A percentile compares a stretch with the other conserved stretches of the same genome.
phyloP scores from a whole-genome alignment of 1,284 basidiomycete genomes.

The Tylopilus orsonianus region DNA sequence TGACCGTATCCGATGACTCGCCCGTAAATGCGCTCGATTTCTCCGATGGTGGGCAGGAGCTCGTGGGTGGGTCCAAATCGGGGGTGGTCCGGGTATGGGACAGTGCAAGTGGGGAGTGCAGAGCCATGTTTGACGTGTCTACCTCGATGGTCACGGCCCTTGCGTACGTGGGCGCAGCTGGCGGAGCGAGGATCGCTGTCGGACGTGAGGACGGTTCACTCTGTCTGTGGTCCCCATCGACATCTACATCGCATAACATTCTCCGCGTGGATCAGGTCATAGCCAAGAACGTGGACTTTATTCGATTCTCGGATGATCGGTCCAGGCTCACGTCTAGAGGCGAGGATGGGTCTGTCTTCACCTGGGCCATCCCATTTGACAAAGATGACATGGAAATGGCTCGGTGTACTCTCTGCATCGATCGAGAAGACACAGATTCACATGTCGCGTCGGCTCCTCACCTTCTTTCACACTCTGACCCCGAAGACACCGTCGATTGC shows the following conservation, averaged over 20 bases:
- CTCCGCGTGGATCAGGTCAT: slow-evolving; percentile 4
- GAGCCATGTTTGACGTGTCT: slow-evolving; percentile 7
- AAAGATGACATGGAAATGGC: slow-evolving; percentile 1
- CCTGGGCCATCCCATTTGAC: slow-evolving; percentile 9
- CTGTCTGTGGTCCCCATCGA: slow-evolving; percentile 20
- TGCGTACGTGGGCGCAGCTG: not conserved
- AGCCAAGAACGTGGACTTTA: slow-evolving; percentile 4
- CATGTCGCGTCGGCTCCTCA: not conserved
- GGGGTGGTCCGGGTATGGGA: slow-evolving; percentile 24
- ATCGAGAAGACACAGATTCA: not conserved
- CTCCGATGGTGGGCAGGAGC: slow-evolving; percentile 7
- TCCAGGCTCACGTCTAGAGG: slow-evolving; percentile 11
- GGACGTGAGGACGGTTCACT: slow-evolving; percentile 22
- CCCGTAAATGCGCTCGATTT: slow-evolving; percentile 9
- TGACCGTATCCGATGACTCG: not conserved
- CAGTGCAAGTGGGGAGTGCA: slow-evolving; percentile 14
- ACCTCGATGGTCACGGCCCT: slow-evolving; percentile 19
- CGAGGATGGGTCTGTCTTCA: slow-evolving; percentile 10
- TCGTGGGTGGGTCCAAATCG: slow-evolving; percentile 17
- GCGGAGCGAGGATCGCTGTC: slow-evolving; percentile 8
- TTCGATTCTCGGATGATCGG: slow-evolving; percentile 16
- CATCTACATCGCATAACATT: slow-evolving; percentile 14
- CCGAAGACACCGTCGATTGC: slow-evolving; percentile 11
- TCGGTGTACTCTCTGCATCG: slow-evolving; percentile 2
- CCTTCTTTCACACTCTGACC: slow-evolving; percentile 13